These are phyloP conservation scores for Azolla pinnata DNA, from an alignment of 75 land plant genomes.

Conservation along the genomic window DNA sequence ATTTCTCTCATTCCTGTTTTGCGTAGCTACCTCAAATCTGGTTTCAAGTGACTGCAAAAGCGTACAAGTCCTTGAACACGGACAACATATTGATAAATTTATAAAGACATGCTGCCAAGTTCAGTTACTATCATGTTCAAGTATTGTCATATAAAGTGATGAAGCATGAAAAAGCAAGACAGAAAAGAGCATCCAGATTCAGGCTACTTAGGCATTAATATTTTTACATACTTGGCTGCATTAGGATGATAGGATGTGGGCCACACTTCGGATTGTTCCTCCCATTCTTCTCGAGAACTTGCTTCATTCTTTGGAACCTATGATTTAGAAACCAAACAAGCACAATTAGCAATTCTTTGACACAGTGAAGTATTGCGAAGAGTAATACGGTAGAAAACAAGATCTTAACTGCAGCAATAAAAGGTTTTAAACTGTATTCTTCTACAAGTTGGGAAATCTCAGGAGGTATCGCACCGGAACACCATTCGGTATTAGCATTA, in stretches of 20 bases:
- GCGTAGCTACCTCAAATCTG: no score
- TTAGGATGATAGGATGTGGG: conserved; percentile 95
- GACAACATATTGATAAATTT: no score
- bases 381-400: not conserved
- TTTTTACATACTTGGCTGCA: conserved; percentile 4
- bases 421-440: not conserved
- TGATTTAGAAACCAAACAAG: not conserved
- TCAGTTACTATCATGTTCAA: no score
- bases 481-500: not conserved
- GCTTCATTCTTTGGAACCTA: conserved; percentile 67
- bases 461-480: not conserved
- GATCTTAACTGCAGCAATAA: not conserved
- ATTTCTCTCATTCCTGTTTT: no score
- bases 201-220: no score
- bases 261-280: conserved; percentile 84
- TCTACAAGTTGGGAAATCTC: not conserved
- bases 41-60: no score
- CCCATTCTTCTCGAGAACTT: conserved; percentile 77
- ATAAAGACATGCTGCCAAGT: no score
- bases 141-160: no score
- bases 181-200: no score
- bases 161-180: no score
- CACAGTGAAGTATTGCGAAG: not conserved
- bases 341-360: not conserved
- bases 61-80: no score